phyloP scores from a whole-genome alignment of 2,329 filamentous ascomycete genomes.

The Fusarium ambrosium region DNA sequence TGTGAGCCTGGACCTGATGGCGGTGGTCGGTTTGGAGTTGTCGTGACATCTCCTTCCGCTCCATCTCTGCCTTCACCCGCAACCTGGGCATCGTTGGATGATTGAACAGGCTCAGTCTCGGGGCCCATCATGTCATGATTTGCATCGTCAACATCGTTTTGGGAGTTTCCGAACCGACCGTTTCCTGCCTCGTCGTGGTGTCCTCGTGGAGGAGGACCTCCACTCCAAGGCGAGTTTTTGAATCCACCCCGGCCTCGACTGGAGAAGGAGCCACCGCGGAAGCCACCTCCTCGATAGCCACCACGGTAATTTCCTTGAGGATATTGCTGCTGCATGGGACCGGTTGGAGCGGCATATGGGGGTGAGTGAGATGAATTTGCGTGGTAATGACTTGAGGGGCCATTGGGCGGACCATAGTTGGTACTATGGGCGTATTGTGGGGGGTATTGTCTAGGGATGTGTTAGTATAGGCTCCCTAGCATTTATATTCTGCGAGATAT shows the following conservation, averaged over 20 bases:
- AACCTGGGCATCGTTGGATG: conserved; percentile 20
- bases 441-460: conserved; percentile 67
- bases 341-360: conserved; percentile 69
- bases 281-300: conserved; percentile 66
- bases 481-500: conserved; percentile 3
- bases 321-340: conserved; percentile 66
- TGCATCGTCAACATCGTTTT: conserved; percentile 31
- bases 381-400: conserved; percentile 68
- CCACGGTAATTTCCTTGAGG: conserved; percentile 62
- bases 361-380: conserved; percentile 62
- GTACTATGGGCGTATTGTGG: conserved; percentile 68
- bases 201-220: conserved; percentile 40
- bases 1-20: conserved; percentile 67
- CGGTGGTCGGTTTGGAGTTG: conserved; percentile 67
- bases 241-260: conserved; percentile 72
- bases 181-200: conserved; percentile 41
- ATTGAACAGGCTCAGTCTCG: conserved; percentile 46
- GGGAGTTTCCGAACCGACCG: conserved; percentile 33
- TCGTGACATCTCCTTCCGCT: conserved; percentile 63
- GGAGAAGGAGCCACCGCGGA: conserved; percentile 71
- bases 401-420: conserved; percentile 65
- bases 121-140: conserved; percentile 32
- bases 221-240: conserved; percentile 76
- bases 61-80: conserved; percentile 53
- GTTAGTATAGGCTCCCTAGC: conserved; percentile 15